Base-by-base conservation (phyloP, 768 basidiomycete species). In the Inosperma sp. region DNA sequence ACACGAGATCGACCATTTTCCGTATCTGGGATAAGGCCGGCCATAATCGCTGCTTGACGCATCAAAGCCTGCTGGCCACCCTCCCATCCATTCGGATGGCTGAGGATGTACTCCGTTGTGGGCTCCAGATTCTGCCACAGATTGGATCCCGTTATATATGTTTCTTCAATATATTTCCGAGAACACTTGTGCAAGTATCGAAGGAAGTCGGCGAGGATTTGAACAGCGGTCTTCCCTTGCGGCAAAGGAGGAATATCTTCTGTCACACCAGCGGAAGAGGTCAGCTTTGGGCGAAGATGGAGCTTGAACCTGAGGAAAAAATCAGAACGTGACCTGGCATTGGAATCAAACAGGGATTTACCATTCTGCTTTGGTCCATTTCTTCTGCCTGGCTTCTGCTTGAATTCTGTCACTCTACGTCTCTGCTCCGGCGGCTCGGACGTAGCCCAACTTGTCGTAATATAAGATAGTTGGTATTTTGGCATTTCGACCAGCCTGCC, bases 191-290 rank as follows among this genome's bases (percentile, higher is more conserved):
- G 72, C 3, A 83, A 63, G 56, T 82, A 82, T 22, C 40, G 51
- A 49, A 81, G 56, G 40, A 75, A 81, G 56, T 82, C 80, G 0
- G 67, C 61, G 9, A 78, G 66, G 26, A 82, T 58, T 14, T 75
- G 64, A 2, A 71, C 49, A 3, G 70, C 67, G 8, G 67, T 65
- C 61, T 67, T 76, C 53, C 65, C 64, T 7, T 57, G 51, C 1
- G 79, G 80, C 17, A 81, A 70, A 0, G 71, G 58, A 0, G 74
- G 67, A n/a, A 70, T 59, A 13, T 52, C 14, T 16, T 48, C 40
- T 7, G 42, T 49, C 4, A 50, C 50, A 14, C 42, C 13, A 3
- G 48, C 40, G 4, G 53, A 53, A 3, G 56, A 54, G 5, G 23
- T 31, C 19, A 40, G 67, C 19, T 54, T 56, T 2, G 68, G 67